Conservation (phyloP, 805 yeast species). For the Wickerhamiella cacticola region DNA sequence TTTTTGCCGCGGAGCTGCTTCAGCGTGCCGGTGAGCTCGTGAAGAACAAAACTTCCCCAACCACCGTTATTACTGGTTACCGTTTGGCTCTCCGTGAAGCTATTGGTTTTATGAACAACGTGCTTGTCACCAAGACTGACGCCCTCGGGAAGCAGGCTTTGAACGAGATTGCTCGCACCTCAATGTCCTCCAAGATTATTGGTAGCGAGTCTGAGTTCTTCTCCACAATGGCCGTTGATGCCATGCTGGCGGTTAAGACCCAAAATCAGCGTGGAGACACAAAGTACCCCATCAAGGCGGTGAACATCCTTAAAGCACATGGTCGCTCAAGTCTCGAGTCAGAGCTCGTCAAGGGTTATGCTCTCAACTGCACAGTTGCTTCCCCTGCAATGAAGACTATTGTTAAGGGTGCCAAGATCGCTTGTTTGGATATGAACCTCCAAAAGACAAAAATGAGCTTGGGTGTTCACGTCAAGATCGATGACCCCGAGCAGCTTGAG, state of each 20-base stretch:
- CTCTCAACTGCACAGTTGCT: slow-evolving; percentile 92
- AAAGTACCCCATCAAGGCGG: slow-evolving; percentile 83
- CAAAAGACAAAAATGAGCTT: slow-evolving; percentile 96
- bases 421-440: slow-evolving; percentile 79
- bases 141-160: slow-evolving; percentile 69
- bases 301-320: slow-evolving; percentile 88
- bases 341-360: slow-evolving; percentile 81
- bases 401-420: slow-evolving; percentile 61
- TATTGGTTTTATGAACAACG: slow-evolving; percentile 70
- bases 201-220: slow-evolving; percentile 90
- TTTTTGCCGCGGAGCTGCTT: slow-evolving; percentile 84
- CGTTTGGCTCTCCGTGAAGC: slow-evolving; percentile 90
- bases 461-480: slow-evolving; percentile 95
- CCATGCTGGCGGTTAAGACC: slow-evolving; percentile 89
- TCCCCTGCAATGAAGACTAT: slow-evolving; percentile 89
- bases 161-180: slow-evolving; percentile 85
- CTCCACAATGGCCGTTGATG: slow-evolving; percentile 82
- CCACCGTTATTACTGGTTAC: slow-evolving; percentile 94
- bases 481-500: slow-evolving; percentile 94
- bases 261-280: slow-evolving; percentile 72
- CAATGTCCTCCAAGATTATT: slow-evolving; percentile 93
- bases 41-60: slow-evolving; percentile 89
- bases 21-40: slow-evolving; percentile 90
- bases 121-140: slow-evolving; percentile 69
- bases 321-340: slow-evolving; percentile 89